These are phyloP conservation scores for Xylaria sp. DNA, from an alignment of 495 filamentous ascomycete species.

Conservation along the genomic window DNA sequence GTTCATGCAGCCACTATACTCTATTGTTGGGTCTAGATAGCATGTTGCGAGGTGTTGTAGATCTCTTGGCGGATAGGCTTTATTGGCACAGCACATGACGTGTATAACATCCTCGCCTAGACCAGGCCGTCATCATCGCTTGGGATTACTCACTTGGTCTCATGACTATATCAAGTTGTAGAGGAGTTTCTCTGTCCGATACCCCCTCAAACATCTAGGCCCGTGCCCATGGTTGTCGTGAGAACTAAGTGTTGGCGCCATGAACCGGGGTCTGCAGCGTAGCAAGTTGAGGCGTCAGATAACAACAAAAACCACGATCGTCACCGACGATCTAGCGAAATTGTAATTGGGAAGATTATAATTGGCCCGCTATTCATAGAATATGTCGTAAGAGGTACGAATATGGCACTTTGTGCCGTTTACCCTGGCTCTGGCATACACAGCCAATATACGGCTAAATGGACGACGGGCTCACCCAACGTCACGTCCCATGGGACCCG, in stretches of 20 bases:
- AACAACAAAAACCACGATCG: not conserved
- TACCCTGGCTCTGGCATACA: slow-evolving; percentile 34
- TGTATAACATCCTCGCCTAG: not conserved
- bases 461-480: slow-evolving; percentile 30
- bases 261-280: slow-evolving; percentile 2
- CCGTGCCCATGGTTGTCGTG: not conserved
- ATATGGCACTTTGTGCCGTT: slow-evolving; percentile 31
- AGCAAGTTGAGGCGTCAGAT: not conserved
- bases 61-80: not conserved
- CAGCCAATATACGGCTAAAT: slow-evolving; percentile 46
- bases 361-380: slow-evolving; percentile 27
- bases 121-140: not conserved
- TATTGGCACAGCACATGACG: not conserved
- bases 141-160: not conserved
- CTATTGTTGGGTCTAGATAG: not conserved
- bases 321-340: slow-evolving; percentile 1
- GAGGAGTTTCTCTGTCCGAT: not conserved
- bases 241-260: not conserved
- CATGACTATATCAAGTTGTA: not conserved
- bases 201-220: not conserved
- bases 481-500: slow-evolving; percentile 38
- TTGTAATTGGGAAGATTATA: slow-evolving; percentile 12
- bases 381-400: not conserved
- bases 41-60: not conserved
- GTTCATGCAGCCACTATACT: not conserved